Percentiles rank a stretch among this genome's conserved stretches.
Conservation (phyloP, 495 filamentous ascomycete genomes). For the Aspergillus egyptiacus region DNA sequence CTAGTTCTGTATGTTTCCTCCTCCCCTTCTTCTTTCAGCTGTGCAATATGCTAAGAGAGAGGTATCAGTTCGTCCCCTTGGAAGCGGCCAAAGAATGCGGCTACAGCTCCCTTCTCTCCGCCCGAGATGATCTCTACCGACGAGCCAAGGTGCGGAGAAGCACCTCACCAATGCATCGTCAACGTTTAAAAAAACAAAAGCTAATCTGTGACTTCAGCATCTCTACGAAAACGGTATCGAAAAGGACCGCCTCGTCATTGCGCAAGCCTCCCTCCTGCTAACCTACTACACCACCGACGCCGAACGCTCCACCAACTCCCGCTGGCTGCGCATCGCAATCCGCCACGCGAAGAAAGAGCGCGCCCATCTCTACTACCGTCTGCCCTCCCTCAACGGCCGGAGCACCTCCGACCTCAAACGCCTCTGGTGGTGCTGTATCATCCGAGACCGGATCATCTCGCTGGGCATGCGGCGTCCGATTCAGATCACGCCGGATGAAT, state of each 20-base stretch:
- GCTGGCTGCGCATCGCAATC: conserved; percentile 15
- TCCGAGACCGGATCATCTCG: conserved; percentile 15
- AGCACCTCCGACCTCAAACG: conserved; percentile 11
- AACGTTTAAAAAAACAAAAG: not conserved
- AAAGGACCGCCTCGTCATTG: conserved; percentile 7
- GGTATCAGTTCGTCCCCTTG: conserved; percentile 15
- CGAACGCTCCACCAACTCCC: conserved; percentile 11
- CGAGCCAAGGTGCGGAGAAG: conserved; percentile 17
- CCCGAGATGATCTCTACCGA: conserved; percentile 15
- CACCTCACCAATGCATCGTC: not conserved
- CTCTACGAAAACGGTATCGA: conserved; percentile 14
- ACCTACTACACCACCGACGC: conserved; percentile 15
- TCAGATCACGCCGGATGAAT: conserved; percentile 14
- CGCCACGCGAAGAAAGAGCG: conserved; percentile 11
- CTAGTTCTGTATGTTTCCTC: conserved; percentile 8
- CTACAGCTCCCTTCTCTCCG: conserved; percentile 8
- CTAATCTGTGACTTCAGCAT: not conserved
- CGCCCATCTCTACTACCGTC: conserved; percentile 10
- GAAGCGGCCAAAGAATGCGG: conserved; percentile 17
- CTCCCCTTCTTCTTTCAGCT: not conserved
- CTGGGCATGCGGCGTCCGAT: conserved; percentile 16
- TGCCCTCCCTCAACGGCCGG: not conserved
- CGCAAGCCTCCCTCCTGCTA: conserved; percentile 11
- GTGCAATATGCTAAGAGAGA: not conserved
- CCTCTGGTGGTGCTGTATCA: conserved; percentile 18